Base-by-base conservation (phyloP, 1,284 basidiomycete species). In the Heterobasidion occidentale region DNA sequence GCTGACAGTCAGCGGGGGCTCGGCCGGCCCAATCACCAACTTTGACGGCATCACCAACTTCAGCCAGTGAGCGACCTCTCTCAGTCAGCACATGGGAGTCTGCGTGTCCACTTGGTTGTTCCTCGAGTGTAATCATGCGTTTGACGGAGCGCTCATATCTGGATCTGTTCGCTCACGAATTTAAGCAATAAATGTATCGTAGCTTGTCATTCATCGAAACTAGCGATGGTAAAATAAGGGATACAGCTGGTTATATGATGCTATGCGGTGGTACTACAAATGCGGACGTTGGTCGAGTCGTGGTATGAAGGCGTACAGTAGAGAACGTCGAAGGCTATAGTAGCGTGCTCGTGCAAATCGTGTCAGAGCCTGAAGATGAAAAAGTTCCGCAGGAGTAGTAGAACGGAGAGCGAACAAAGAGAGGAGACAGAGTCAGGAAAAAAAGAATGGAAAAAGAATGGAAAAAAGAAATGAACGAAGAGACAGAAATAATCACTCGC, bases 1-100 rank as follows among this genome's bases (percentile, higher is more conserved):
- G 34, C 70, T 85, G 51, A 65, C 70, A 53, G 72, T 74, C 8
- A 70, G 70, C 7, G 80, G 80, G 3, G 80, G 80, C 15, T 59
- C 60, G 36, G 61, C 63, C 9, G 75, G 78, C 58, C 59, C 62
- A n/a, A 70, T 71, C 54, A 70, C 51, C 12, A 77, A 78, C 61
- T 71, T 68, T 56, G 62, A 53, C 36, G 64, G 68, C 11, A 69
- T 77, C 55, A 53, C 42, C 36, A 69, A 70, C 46, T 77, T 71
- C 64, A 62, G 55, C 42, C 46, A 55, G 19, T 49, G n/a, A 53
- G 36, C 38, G 38, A 27, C 27, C 27, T 27, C 27, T 27, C 27
- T 27, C 27, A 27, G 27, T 1, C 27, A 6, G 5, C 27, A 27
- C 27, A 27, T 6, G 27, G 6, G 27, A 27, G 6, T 27, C 27